These are phyloP conservation scores for Saraca asoca DNA, from an alignment of 331 rosid genomes.

Conservation along the genomic window DNA sequence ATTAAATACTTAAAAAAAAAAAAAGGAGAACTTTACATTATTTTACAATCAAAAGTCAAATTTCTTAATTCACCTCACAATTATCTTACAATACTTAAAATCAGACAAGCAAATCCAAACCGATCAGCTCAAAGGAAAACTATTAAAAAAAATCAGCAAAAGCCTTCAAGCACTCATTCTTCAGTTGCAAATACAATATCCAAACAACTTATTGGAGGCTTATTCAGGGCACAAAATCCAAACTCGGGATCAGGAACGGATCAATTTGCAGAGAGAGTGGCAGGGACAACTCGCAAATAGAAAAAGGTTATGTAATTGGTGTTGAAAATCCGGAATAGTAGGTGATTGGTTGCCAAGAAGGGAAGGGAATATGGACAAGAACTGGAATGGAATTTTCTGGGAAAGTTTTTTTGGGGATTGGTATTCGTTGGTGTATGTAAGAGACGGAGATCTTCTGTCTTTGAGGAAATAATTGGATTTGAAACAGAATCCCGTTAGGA, in stretches of 20 bases:
- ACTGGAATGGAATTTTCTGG: slow-evolving; percentile 8
- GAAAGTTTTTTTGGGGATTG: slow-evolving; percentile 30
- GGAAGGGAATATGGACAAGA: not conserved
- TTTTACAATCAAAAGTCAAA: slow-evolving; percentile 2
- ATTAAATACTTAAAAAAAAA: too few relatives aligned
- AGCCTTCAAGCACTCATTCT: slow-evolving; percentile 32
- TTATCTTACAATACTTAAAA: slow-evolving; percentile 33
- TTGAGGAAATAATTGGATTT: slow-evolving; percentile 38
- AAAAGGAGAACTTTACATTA: not conserved
- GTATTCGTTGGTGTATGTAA: slow-evolving; percentile 26
- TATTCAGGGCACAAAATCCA: not conserved
- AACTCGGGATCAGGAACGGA: slow-evolving; percentile 10
- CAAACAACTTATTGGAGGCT: not conserved
- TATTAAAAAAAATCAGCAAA: not conserved
- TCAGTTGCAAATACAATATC: slow-evolving; percentile 16
- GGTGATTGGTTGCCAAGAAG: not conserved
- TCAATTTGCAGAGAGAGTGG: slow-evolving; percentile 14
- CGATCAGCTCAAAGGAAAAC: slow-evolving; percentile 23
- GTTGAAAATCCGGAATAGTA: slow-evolving; percentile 3
- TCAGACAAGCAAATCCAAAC: slow-evolving; percentile 25
- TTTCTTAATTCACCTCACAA: not conserved
- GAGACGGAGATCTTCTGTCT: slow-evolving; percentile 13
- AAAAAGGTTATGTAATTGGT: not conserved
- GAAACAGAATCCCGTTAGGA: not conserved
- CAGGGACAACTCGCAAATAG: slow-evolving; percentile 22